Conservation (phyloP, 495 filamentous ascomycete genomes). For the Staphylotrichum tortipilum region DNA sequence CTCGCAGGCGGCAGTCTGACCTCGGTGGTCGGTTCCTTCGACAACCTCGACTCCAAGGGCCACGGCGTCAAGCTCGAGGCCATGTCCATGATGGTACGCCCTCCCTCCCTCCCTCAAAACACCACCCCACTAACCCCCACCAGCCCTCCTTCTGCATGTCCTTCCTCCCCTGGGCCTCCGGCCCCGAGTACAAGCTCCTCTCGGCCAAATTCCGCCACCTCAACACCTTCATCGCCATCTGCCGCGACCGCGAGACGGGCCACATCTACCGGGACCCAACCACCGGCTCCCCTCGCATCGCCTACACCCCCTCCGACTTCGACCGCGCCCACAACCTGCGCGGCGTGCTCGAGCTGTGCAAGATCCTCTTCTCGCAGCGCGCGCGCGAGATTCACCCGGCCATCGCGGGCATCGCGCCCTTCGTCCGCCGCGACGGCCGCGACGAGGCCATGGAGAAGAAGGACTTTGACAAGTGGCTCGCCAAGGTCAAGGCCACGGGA, state of each 20-base stretch:
- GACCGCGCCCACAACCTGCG: slow-evolving; percentile 62
- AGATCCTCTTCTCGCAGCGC: slow-evolving; percentile 67
- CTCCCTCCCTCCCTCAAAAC: neutral
- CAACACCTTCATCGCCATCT: slow-evolving; percentile 58
- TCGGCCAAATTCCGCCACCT: slow-evolving; percentile 54
- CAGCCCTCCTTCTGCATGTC: slow-evolving; percentile 38
- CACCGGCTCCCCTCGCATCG: slow-evolving; percentile 53
- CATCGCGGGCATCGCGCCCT: slow-evolving; percentile 53
- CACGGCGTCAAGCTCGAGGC: slow-evolving; percentile 79
- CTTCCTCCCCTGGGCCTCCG: slow-evolving; percentile 53
- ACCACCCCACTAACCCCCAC: slow-evolving; percentile 2
- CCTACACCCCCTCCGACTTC: slow-evolving; percentile 59
- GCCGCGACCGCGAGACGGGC: slow-evolving; percentile 64
- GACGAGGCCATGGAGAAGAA: slow-evolving; percentile 16
- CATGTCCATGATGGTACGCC: slow-evolving; percentile 49
- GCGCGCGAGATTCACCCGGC: slow-evolving; percentile 66
- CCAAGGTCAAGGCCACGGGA: slow-evolving; percentile 40
- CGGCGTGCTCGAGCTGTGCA: slow-evolving; percentile 61
- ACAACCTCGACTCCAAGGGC: slow-evolving; percentile 71
- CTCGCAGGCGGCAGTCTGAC: slow-evolving; percentile 46
- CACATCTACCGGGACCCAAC: slow-evolving; percentile 65
- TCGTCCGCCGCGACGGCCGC: slow-evolving; percentile 41
- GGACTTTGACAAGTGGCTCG: slow-evolving; percentile 46
- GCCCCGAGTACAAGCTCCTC: slow-evolving; percentile 58
- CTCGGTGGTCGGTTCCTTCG: slow-evolving; percentile 63